These are phyloP conservation scores for Penicillium glabrum DNA, from an alignment of 2,329 filamentous ascomycete species.

Conservation along the genomic window DNA sequence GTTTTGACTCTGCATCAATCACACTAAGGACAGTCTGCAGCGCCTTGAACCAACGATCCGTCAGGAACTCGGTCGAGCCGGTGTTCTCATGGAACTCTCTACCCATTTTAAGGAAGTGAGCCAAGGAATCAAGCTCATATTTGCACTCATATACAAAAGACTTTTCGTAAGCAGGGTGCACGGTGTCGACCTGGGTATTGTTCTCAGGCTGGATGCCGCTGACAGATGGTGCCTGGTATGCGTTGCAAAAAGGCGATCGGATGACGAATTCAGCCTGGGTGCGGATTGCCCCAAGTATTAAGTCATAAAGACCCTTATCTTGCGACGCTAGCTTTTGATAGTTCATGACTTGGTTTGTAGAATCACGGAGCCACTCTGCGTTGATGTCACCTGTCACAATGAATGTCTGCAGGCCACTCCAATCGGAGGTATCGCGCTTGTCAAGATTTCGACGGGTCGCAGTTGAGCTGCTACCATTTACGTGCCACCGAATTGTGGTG, in stretches of 20 bases:
- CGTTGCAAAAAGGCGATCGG: constrained; percentile 93
- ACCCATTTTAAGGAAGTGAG: constrained; percentile 79
- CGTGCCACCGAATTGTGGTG: constrained; percentile 86
- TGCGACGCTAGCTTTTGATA: constrained; percentile 84
- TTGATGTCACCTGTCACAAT: constrained; percentile 93
- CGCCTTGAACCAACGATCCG: constrained; percentile 73
- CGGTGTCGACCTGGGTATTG: constrained; percentile 79
- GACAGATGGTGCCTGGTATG: constrained; percentile 90
- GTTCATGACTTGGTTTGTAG: constrained; percentile 87
- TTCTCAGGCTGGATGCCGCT: constrained; percentile 69
- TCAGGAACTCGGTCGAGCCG: constrained; percentile 74
- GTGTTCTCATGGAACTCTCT: constrained; percentile 87
- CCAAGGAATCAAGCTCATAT: constrained; percentile 94
- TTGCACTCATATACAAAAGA: constrained; percentile 94
- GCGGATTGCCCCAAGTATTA: constrained; percentile 92
- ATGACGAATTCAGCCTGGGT: constrained; percentile 96
- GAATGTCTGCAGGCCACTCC: constrained; percentile 86
- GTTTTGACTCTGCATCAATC: constrained; percentile 72
- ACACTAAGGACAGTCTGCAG: constrained; percentile 72
- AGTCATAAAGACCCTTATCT: constrained; percentile 71
- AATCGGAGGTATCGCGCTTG: constrained; percentile 59
- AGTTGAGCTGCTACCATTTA: constrained; percentile 53
- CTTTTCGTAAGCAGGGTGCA: constrained; percentile 85
- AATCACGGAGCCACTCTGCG: constrained; percentile 88
- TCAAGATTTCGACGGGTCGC: constrained; percentile 31